phyloP scores from a whole-genome alignment of 1,139 yeast species.

The Pichia sp. region DNA sequence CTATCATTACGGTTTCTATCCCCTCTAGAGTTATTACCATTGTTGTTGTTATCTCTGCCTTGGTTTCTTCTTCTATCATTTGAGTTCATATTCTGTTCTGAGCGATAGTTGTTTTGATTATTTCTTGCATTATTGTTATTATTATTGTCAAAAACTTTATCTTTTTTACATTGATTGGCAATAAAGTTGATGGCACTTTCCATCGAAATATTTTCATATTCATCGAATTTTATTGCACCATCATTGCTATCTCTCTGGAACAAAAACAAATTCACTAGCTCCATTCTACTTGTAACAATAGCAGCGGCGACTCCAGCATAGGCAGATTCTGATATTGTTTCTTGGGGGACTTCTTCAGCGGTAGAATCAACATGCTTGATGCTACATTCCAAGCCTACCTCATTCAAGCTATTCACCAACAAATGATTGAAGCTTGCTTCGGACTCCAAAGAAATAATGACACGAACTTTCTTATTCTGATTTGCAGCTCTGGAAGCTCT shows the following conservation, averaged over 20 bases:
- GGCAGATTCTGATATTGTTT: conserved; percentile 70
- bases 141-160: not conserved
- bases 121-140: conserved; percentile 1
- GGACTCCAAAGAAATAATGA: conserved; percentile 64
- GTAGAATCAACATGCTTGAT: conserved; percentile 20
- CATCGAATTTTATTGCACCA: conserved; percentile 64
- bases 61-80: conserved; percentile 27
- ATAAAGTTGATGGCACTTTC: conserved; percentile 49
- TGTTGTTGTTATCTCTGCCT: conserved; percentile 23
- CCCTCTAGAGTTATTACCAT: conserved; percentile 2
- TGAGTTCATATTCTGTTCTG: conserved; percentile 20
- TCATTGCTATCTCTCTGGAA: conserved; percentile 67
- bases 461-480: conserved; percentile 50
- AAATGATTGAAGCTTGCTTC: conserved; percentile 54
- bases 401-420: conserved; percentile 51
- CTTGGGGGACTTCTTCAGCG: conserved; percentile 45
- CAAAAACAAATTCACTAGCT: conserved; percentile 60
- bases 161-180: conserved; percentile 5
- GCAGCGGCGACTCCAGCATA: conserved; percentile 76
- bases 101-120: conserved; percentile 1
- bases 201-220: conserved; percentile 63
- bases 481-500: not conserved
- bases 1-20: conserved; percentile 5
- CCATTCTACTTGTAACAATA: conserved; percentile 52
- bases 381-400: conserved; percentile 35